Base-by-base conservation (phyloP, 768 basidiomycete genomes). In the Omphalotus guepiniiformis region DNA sequence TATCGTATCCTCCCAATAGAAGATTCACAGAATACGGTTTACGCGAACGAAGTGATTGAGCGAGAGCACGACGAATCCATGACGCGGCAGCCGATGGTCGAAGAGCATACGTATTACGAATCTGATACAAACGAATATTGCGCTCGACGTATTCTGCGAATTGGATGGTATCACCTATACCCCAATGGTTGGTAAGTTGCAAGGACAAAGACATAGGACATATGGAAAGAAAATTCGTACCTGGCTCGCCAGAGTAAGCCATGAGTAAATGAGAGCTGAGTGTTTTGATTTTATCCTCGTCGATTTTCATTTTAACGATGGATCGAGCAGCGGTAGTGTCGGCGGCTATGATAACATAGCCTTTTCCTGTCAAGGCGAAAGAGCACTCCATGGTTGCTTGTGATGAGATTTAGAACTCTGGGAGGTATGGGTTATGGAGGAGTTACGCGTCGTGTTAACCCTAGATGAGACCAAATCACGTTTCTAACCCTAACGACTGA, bases 121-220 rank as follows among this genome's bases (percentile, higher is more conserved):
- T 98, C 59, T 96, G 91, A 70, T 95, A 94, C 39, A 99, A 73
- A 38, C 95, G 85, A 55, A 99, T 82, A 72, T 96, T 98, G 52
- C 95, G 85, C 61, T 97, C 93, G 52, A 98, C 80, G 58, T 79
- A 99, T 68, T 99, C 96, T 1, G 95, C 88, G 59, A 98, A 98
- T 62, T 97, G 90, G 19, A 95, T 75, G 18, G 96, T 98, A 63
- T 98, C 96, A 50, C 96, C 95, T 91, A 58, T 8, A 28, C 22
- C 6, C 23, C 29, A 5, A 15, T 50, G 26, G 47, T 28, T 39
- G n/a, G n/a, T 23, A 49, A 8, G 32, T 16, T 47, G 16, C 39
- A 38, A 19, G 23, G 16, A 40, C 16, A 11, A 16, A 35, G 16
- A 27, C 4, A 47, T 22, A 39, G 26, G 32, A 34, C 11, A 22